Base-by-base conservation (phyloP, 2,329 filamentous ascomycete species). In the Penicillium sp. region DNA sequence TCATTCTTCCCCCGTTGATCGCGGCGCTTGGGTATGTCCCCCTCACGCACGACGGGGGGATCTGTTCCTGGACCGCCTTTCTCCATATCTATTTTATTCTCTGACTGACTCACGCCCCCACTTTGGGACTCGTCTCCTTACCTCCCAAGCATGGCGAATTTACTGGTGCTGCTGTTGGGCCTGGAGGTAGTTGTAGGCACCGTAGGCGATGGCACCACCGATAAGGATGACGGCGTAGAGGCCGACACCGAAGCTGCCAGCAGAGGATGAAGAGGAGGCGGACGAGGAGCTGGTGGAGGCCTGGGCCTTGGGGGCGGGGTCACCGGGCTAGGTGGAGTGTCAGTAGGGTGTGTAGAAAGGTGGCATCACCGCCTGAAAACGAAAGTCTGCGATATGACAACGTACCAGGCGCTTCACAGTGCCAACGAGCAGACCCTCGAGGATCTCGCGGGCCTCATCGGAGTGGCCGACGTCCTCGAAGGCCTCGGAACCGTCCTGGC, bases 401-500 rank as follows among this genome's bases (percentile, higher is more conserved):
- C 51, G 72, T 85, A 96, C 91, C 83, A 85, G 76, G 77, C 91
- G 86, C 87, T 96, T 96, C 77, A 97, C 79, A 39, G 75, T 83
- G 66, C 91, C 93, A 67, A 95, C 84, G 54, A 87, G 79, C 66
- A 96, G 82, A 72, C 87, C 86, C 35, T 89, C 87, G 58, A 99
- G 87, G 68, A 96, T 94, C 83, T 98, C 94, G 68, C 95, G 89
- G 68, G 95, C 95, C 84, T 99, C 95, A 79, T 99, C 95, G 72
- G 91, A 96, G 89, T 99, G 95, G 75, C 95, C 95, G 73, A 99
- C 95, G 80, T 99, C 95, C 83, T 99, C 95, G 77, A 99, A 99
- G 62, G 95, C 94, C 82, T 98, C 95, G 70, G 94, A 96, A 72
- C 91, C 90, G 79, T 99, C 95, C 82, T 96, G 93, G 69, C 95